Evolutionary conservation across 305 asterid species (phyloP), one percentile per base, ranked within the genome.

Genomic region (Stenogyne calaminthoides): DNA sequence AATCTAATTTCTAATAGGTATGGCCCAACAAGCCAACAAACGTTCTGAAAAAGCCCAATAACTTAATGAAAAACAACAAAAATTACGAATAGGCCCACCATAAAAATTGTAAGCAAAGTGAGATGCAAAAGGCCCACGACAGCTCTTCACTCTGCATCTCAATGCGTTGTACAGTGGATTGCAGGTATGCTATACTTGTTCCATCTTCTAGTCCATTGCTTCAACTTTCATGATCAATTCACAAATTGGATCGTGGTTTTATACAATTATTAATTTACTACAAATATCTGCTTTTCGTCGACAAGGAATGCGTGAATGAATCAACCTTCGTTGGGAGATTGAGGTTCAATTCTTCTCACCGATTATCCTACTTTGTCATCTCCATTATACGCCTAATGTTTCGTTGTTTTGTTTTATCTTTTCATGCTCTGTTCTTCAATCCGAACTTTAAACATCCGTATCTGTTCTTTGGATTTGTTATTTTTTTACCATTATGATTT

Each of bases 331-430:
- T 7, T 16, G 20, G 22, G 20, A 49, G 22, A 1, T 49, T 2
- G 52, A 61, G 80, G 71, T 69, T 49, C 9, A 52, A 1, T 40
- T 58, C 27, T 52, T 18, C 16, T 69, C 42, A 52, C 64, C 51
- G 56, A 49, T 49, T 49, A 49, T 49, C 56, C 16, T 16, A 49
- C 15, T 49, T 15, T 16, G 56, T 7, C 56, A 7, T 37, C 6
- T 9, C 34, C 40, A 16, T 36, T 67, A 22, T 20, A 37, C 20
- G 70, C 42, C 42, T 34, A 29, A 57, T 49, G 56, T 56, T 58
- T 61, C 20, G 20, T 5, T 6, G 8, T 19, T 51, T 60, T 2
- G 11, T 10, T 8, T 27, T 2, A 9, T 2, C 22, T n/a, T 16
- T 55, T 40, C 19, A 40, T 67, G 20, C 36, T 36, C 55, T 32